These are phyloP conservation scores for Leishmania tarentolae DNA, from an alignment of 208 protist species.

Conservation along the genomic window DNA sequence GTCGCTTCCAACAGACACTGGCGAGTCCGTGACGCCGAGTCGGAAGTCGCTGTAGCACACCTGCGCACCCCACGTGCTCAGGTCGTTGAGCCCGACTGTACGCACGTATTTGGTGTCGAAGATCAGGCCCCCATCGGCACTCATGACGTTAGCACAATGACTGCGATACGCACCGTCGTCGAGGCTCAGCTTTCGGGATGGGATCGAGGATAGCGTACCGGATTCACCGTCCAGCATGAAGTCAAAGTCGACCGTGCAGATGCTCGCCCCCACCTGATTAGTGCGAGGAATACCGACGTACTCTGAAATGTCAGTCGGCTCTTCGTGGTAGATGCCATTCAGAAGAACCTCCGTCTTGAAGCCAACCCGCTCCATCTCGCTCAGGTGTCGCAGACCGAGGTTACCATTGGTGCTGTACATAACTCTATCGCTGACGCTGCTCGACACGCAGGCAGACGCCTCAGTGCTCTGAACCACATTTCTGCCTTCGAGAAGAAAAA, in stretches of 20 bases:
- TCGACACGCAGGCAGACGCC: constrained; percentile 72
- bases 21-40: constrained; percentile 13
- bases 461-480: constrained; percentile 84
- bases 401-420: constrained; percentile 90
- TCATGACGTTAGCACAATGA: constrained; percentile 78
- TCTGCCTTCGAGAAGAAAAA: constrained; percentile 76
- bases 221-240: constrained; percentile 83
- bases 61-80: constrained; percentile 74
- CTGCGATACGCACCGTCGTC: constrained; percentile 75
- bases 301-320: constrained; percentile 10
- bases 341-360: constrained; percentile 75
- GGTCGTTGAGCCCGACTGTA: constrained; percentile 57
- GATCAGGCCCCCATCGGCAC: constrained; percentile 71
- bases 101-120: constrained; percentile 82
- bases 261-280: constrained; percentile 65
- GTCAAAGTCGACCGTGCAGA: constrained; percentile 74
- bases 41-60: constrained; percentile 76
- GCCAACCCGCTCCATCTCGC: constrained; percentile 74
- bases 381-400: constrained; percentile 76
- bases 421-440: constrained; percentile 78
- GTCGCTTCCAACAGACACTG: constrained; percentile 13
- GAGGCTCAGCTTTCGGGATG: constrained; percentile 60
- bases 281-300: constrained; percentile 24
- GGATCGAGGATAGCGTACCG: constrained; percentile 71
- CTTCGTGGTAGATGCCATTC: constrained; percentile 81